phyloP scores from a whole-genome alignment of 176 grass and related monocot species.

The Saccharum officinarum region DNA sequence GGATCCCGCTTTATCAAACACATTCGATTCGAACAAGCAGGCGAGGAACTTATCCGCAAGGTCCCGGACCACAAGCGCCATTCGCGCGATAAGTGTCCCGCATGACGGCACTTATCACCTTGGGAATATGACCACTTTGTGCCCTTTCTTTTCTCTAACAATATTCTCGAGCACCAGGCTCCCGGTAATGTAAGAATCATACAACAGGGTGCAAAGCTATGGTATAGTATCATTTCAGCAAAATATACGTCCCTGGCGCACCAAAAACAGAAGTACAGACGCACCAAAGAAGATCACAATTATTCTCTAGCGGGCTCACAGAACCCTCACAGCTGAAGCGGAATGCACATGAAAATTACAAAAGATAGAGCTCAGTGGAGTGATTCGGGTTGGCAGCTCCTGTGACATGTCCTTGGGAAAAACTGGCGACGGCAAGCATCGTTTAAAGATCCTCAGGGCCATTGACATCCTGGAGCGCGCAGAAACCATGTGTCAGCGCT shows the following conservation, averaged over 20 bases:
- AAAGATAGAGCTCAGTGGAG: slow-evolving; percentile 25
- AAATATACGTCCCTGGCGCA: slow-evolving; percentile 37
- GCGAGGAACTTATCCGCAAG: background rate
- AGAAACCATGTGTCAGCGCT: background rate
- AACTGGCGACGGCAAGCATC: slow-evolving; percentile 18
- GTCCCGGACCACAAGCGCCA: background rate
- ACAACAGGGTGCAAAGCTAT: background rate
- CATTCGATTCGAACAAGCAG: background rate
- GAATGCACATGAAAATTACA: slow-evolving; percentile 52
- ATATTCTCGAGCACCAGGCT: background rate
- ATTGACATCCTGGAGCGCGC: slow-evolving; percentile 54
- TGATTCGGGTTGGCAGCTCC: slow-evolving; percentile 13
- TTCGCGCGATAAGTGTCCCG: background rate
- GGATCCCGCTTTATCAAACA: background rate
- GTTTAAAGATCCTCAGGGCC: slow-evolving; percentile 65
- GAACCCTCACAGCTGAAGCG: background rate
- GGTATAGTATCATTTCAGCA: slow-evolving; percentile 23
- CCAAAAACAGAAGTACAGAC: slow-evolving; percentile 40
- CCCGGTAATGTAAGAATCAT: too few species aligned
- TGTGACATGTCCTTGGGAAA: slow-evolving; percentile 27
- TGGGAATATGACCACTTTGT: background rate
- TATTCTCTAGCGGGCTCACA: slow-evolving; percentile 46
- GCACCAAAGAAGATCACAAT: slow-evolving; percentile 44
- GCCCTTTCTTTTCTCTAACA: too few species aligned
- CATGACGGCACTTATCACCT: background rate